These are phyloP conservation scores for Penicillium chermesinum DNA, from an alignment of 495 filamentous ascomycete species.

Conservation along the genomic window DNA sequence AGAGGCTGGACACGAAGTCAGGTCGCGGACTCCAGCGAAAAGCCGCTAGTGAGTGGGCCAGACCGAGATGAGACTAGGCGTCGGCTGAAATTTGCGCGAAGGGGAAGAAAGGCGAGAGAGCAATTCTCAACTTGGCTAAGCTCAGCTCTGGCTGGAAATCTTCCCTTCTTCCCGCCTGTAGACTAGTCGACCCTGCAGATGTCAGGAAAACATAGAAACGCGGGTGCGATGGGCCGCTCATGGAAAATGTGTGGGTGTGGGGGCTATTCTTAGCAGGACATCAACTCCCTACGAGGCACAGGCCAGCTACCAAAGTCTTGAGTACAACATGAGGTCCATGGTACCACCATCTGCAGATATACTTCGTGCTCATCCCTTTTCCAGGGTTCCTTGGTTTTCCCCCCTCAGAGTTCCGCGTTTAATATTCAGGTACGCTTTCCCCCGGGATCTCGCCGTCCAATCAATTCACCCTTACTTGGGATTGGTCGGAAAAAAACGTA, in stretches of 20 bases:
- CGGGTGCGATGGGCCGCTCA: too few relatives aligned
- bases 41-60: constrained; percentile 3
- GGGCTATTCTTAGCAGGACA: not conserved
- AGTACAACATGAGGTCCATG: not conserved
- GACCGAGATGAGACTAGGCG: constrained; percentile 1
- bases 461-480: not conserved
- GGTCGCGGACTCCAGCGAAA: constrained; percentile 1
- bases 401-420: not conserved
- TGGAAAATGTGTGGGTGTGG: too few relatives aligned
- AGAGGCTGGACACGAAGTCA: not conserved
- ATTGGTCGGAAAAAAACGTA: too few relatives aligned
- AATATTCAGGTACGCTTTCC: not conserved
- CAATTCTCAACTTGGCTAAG: not conserved
- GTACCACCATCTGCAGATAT: not conserved
- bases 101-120: not conserved
- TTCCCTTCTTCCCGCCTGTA: not conserved
- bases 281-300: not conserved
- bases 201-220: too few relatives aligned
- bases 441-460: too few relatives aligned
- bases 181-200: too few relatives aligned
- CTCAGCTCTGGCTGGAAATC: not conserved
- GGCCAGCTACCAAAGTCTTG: not conserved
- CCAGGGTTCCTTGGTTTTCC: not conserved
- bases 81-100: not conserved
- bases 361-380: too few relatives aligned